Base-by-base conservation (phyloP, 768 basidiomycete species). In the Hypholoma fasciculare region DNA sequence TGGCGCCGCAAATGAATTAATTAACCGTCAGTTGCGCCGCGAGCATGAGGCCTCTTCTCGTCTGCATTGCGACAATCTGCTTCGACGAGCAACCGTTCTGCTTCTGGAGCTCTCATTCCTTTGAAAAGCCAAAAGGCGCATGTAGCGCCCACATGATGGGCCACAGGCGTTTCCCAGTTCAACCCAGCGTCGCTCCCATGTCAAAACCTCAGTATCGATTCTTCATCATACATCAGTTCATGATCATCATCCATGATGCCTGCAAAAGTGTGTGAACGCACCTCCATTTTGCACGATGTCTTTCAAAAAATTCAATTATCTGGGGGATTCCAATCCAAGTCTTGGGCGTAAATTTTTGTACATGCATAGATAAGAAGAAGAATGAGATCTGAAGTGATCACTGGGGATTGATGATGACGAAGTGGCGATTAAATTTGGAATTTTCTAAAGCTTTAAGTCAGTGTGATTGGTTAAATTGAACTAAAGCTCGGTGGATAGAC, bases 1-100 rank as follows among this genome's bases (percentile, higher is more conserved):
- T 51, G n/a, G 30, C 20, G 49, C 49, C 52, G 39, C 40, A 52
- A 26, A 52, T 52, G 52, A 52, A 52, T 52, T 52, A 40, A 52
- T 52, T 52, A 23, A 43, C 49, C 46, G 20, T 26, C 46, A 19
- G 40, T 17, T 42, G 17, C 40, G 40, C 20, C 20, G 16, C 48
- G 8, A 23, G 23, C 23, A 23, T 23, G 30, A 5, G 27, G 16
- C 23, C 49, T 36, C 49, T 49, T 49, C 49, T n/a, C 49, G 36
- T 49, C 49, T 34, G n/a, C 39, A 23, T 20, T 20, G 36, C 37
- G 51, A 37, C 51, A 40, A 52, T 52, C 51, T 48, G 46, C 48
- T 49, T 49, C 48, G 13, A 12, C 16, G 23, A 4, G 26, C 13
- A 16, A n/a, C 27, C 16, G 48, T n/a, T 34, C 14, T 14, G 16